These are phyloP conservation scores for Mortierella sp. DNA, from an alignment of 371 early-diverging fungal genomes.

Conservation along the genomic window DNA sequence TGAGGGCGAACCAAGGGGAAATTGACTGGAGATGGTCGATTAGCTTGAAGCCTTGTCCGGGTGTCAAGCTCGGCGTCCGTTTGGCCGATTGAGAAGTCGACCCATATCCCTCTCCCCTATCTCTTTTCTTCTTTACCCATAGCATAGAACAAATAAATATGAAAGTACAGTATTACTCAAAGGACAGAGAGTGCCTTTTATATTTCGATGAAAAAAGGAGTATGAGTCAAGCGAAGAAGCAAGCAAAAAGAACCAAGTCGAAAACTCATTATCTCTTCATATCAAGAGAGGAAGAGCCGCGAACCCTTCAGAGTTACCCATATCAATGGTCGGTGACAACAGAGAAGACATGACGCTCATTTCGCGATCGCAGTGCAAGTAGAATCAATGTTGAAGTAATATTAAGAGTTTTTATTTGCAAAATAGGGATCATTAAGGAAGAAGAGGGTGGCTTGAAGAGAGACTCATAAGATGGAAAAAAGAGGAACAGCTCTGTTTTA, in stretches of 20 bases:
- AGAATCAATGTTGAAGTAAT: too few relatives aligned
- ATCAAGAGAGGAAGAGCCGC: too few relatives aligned
- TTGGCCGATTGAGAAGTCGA: slow-evolving; percentile 17
- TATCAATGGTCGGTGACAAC: too few relatives aligned
- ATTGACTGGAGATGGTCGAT: slow-evolving; percentile 45
- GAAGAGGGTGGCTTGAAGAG: not conserved
- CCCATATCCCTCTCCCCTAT: not conserved
- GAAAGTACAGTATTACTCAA: not conserved
- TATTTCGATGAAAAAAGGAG: too few relatives aligned
- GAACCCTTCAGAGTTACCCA: too few relatives aligned
- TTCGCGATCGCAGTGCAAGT: too few relatives aligned
- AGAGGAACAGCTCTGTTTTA: not conserved
- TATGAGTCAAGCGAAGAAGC: too few relatives aligned
- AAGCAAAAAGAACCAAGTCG: too few relatives aligned
- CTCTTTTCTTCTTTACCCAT: not conserved
- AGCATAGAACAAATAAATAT: not conserved
- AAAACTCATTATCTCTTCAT: too few relatives aligned
- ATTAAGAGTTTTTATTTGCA: not conserved
- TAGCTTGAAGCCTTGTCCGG: slow-evolving; percentile 50
- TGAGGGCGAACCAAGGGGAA: slow-evolving; percentile 24
- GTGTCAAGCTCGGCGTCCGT: slow-evolving; percentile 34
- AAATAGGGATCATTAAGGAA: not conserved
- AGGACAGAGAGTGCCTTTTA: too few relatives aligned
- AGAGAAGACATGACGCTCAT: too few relatives aligned
- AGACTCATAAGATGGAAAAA: not conserved